Evolutionary conservation across 768 basidiomycete species (phyloP), one percentile per base, ranked within the genome.

Genomic region (Trametopsis cervina): DNA sequence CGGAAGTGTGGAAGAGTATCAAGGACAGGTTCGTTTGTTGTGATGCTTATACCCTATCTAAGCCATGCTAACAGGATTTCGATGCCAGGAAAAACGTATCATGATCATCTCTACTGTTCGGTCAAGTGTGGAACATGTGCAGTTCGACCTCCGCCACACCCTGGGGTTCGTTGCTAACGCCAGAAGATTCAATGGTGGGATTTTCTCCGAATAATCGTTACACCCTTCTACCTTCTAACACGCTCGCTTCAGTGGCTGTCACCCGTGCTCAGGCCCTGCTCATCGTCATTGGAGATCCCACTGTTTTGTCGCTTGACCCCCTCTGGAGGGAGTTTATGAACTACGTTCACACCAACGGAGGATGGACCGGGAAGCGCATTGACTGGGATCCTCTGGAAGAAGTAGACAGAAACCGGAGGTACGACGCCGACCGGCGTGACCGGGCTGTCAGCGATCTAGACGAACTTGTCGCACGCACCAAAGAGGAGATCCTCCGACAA

Each of bases 241-340:
- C n/a, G 29, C 29, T 33, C 9, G 29, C 7, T 33, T 33, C 41
- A 71, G 69, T 84, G 10, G 78, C 81, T 2, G 64, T 83, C 12
- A 84, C 82, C 0, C 72, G 81, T 36, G 80, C 81, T 0, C 67
- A 80, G 53, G 76, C 80, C 0, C 64, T 84, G 1, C 65, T 84
- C 6, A 71, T 83, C 57, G 65, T 83, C 40, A 60, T 84, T 21
- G 81, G 82, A 3, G 75, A 83, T 51, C 77, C 80, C 0, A 59
- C 67, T 6, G 77, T 82, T 3, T 65, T 84, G 0, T 75, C 74
- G 6, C 68, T 83, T 1, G 81, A 84, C 52, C 80, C 81, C 0
- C 64, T 82, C 2, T 83, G 82, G 82, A 64, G 80, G 3, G 60
- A 64, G 0, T 82, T 82, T 66, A 58, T 84, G 41, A 81, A 80